Base-by-base conservation (phyloP, 257 asterid genomes). In the Voacanga thouarsii region DNA sequence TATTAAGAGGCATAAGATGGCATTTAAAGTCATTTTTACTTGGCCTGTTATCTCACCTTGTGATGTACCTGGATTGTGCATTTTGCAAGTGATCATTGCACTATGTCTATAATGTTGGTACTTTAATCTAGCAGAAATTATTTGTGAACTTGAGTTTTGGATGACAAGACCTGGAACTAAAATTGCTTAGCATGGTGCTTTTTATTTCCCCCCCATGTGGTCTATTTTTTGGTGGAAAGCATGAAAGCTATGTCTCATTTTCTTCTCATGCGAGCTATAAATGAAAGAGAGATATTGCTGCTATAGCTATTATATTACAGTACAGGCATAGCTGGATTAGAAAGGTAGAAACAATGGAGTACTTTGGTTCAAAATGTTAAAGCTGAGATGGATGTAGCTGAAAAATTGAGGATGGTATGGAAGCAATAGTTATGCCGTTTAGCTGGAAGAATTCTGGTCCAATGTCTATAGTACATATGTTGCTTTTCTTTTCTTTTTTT, bases 81-180 rank as follows among this genome's bases (percentile, higher is more conserved):
- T 79, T 81, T 81, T 79, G 78, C 82, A 85, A 79, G 81, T 84
- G 80, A 4, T 26, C n/a, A 75, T 75, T 82, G 76, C 77, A 82
- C 66, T 84, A 51, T 77, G 79, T 83, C 84, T 81, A 60, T 76
- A 83, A 75, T 85, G 72, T 57, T 84, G 68, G 81, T 87, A 76
- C 67, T 93, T 80, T 82, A 51, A 84, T 89, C 87, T 79, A 84
- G 89, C 91, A 89, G 94, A 85, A 82, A 76, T 76, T 74, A 71
- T 74, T 76, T 83, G 85, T 78, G 85, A 84, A 71, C 77, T 81
- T 80, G 63, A 80, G 86, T 81, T 78, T 83, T 89, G 92, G 81
- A 86, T 83, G 88, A 78, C 76, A 70, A 86, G 85, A 81, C 78
- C 85, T 39, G 80, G 83, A 69, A 67, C 12, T 69, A 73, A 75